These are phyloP conservation scores for Venustampulla echinocandica DNA, from an alignment of 495 filamentous ascomycete genomes.

Conservation along the genomic window DNA sequence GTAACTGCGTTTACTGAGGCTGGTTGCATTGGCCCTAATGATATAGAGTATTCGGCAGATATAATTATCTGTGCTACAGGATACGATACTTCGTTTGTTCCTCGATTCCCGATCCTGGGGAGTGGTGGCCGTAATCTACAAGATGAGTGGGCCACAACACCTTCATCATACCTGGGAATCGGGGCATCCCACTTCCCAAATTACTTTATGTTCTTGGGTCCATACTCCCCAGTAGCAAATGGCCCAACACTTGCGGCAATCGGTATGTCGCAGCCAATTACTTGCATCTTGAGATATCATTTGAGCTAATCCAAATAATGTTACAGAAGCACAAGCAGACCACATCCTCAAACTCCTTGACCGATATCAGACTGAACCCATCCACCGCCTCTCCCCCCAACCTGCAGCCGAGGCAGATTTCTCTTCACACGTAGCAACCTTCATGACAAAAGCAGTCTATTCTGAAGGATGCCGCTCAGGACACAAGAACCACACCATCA, in stretches of 20 bases:
- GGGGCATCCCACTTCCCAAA: constrained; percentile 50
- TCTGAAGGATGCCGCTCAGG: constrained; percentile 14
- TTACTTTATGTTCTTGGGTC: constrained; percentile 36
- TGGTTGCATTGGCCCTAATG: constrained; percentile 38
- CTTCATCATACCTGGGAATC: constrained; percentile 44
- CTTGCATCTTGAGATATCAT: too few relatives aligned
- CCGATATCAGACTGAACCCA: constrained; percentile 50
- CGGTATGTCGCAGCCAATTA: too few relatives aligned
- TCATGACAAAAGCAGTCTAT: constrained; percentile 53
- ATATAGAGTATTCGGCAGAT: constrained; percentile 36
- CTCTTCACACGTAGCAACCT: constrained; percentile 50
- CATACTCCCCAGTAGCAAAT: constrained; percentile 24
- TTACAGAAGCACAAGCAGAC: constrained; percentile 41
- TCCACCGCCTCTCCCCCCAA: constrained; percentile 45
- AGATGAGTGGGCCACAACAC: constrained; percentile 42
- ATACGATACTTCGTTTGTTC: constrained; percentile 43
- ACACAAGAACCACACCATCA: constrained; percentile 27
- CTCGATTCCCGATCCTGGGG: constrained; percentile 44
- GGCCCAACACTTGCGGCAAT: constrained; percentile 22
- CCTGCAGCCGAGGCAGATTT: constrained; percentile 52
- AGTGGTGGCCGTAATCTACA: constrained; percentile 33
- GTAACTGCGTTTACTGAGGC: constrained; percentile 42
- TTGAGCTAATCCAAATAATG: too few relatives aligned
- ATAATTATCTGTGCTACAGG: constrained; percentile 52
- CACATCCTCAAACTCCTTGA: constrained; percentile 54